Conservation (phyloP, 306 rosid genomes). For the Fragaria nilgerrensis region DNA sequence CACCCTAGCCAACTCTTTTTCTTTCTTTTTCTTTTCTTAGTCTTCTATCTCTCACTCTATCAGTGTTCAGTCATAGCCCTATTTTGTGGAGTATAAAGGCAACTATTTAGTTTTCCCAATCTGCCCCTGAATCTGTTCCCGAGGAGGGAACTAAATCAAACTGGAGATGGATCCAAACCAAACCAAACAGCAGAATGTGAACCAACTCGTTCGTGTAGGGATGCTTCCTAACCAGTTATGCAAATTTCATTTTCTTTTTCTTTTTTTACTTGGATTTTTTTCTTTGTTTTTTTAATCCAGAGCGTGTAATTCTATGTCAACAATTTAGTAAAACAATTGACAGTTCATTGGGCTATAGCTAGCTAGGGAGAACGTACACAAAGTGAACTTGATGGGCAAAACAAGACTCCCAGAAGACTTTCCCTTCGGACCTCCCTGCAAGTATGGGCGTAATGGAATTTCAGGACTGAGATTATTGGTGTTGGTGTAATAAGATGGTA, state of each 20-base stretch:
- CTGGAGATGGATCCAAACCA: background rate
- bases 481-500: background rate
- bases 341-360: background rate
- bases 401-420: background rate
- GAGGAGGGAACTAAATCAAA: conserved; percentile 9
- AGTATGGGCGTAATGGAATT: background rate
- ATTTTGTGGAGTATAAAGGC: conserved; percentile 32
- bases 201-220: background rate
- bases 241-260: background rate
- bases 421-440: background rate
- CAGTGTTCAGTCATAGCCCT: conserved; percentile 8
- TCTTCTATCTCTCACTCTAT: background rate
- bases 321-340: background rate
- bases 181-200: background rate
- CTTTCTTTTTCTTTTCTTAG: too few relatives aligned
- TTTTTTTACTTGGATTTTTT: background rate
- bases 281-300: background rate
- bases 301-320: background rate
- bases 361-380: background rate
- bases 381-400: background rate
- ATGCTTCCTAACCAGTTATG: background rate
- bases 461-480: background rate
- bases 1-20: background rate
- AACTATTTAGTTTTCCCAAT: conserved; percentile 26
- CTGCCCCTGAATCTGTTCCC: conserved; percentile 37